Conservation (phyloP, 495 filamentous ascomycete species). For the Neurospora sp. region DNA sequence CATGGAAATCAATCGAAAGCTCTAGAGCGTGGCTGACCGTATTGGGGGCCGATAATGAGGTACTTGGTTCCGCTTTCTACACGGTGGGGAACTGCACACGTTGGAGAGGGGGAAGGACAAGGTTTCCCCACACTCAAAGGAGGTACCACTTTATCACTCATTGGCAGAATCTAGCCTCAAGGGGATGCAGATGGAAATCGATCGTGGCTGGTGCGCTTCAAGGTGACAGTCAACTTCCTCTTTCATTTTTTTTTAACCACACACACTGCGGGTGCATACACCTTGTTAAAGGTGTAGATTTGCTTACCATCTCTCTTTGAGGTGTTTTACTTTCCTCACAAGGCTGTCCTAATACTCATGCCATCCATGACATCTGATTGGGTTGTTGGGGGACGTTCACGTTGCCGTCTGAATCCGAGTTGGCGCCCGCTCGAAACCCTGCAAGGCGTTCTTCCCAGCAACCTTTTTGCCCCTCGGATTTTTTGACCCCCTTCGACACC, state of each 20-base stretch:
- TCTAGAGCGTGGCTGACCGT: slow-evolving; percentile 25
- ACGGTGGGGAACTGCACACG: too few species aligned
- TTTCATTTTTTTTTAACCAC: neutral
- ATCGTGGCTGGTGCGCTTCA: slow-evolving; percentile 7
- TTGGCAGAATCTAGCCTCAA: neutral
- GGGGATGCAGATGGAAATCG: slow-evolving; percentile 11
- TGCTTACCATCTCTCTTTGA: neutral
- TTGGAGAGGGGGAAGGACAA: neutral
- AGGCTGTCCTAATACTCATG: neutral
- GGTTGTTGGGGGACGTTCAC: neutral
- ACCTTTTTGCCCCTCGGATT: neutral
- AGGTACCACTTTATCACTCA: slow-evolving; percentile 9
- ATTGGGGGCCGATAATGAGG: slow-evolving; percentile 9
- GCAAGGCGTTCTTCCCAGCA: neutral
- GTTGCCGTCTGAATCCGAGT: neutral
- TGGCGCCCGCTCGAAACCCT: neutral
- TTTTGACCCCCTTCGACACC: neutral
- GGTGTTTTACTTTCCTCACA: neutral
- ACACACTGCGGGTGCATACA: neutral
- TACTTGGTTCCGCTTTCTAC: slow-evolving; percentile 2
- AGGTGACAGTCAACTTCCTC: neutral
- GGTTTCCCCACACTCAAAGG: neutral
- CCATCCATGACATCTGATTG: neutral
- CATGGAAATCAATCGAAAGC: slow-evolving; percentile 30
- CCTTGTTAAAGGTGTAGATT: neutral